Evolutionary conservation across 768 basidiomycete genomes (phyloP).

Genomic region (Serendipita vermifera): DNA sequence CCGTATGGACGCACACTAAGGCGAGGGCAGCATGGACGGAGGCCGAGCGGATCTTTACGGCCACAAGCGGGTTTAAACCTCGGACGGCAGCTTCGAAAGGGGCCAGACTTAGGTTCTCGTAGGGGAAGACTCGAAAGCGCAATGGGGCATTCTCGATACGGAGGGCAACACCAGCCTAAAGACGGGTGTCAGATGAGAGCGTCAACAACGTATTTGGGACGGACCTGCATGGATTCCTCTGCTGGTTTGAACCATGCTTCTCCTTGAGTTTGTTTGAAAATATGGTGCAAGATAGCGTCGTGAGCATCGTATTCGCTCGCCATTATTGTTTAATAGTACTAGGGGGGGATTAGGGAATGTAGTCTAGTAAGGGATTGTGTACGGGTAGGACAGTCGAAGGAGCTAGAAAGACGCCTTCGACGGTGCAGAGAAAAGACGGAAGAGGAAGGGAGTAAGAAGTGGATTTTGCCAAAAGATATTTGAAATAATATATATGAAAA

Average conservation of each 20-base stretch:
- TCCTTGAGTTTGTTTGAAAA: slow-evolving; percentile 39
- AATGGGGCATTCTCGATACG: not conserved
- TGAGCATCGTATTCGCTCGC: slow-evolving; percentile 43
- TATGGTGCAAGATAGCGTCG: slow-evolving; percentile 59
- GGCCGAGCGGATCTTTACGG: slow-evolving; percentile 12
- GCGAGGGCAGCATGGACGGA: slow-evolving; percentile 15
- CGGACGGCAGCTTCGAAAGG: slow-evolving; percentile 21
- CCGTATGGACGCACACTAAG: slow-evolving; percentile 13
- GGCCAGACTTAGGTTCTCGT: slow-evolving; percentile 17
- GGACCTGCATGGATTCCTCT: not conserved
- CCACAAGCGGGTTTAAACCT: slow-evolving; percentile 22
- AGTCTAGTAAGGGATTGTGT: too few species aligned
- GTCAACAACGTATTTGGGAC: not conserved
- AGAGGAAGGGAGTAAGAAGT: too few species aligned
- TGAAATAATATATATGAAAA: too few species aligned
- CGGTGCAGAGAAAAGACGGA: too few species aligned
- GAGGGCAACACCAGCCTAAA: not conserved
- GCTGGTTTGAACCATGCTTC: not conserved
- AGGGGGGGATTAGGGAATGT: too few species aligned
- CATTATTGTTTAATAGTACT: too few species aligned
- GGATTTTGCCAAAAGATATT: too few species aligned
- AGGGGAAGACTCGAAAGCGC: slow-evolving; percentile 19
- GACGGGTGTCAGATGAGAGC: not conserved
- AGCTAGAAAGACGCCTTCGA: too few species aligned
- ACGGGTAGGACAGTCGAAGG: too few species aligned